Evolutionary conservation across 768 basidiomycete genomes (phyloP), one percentile per base, ranked within the genome.

Genomic region (Pulveroboletus sp.): DNA sequence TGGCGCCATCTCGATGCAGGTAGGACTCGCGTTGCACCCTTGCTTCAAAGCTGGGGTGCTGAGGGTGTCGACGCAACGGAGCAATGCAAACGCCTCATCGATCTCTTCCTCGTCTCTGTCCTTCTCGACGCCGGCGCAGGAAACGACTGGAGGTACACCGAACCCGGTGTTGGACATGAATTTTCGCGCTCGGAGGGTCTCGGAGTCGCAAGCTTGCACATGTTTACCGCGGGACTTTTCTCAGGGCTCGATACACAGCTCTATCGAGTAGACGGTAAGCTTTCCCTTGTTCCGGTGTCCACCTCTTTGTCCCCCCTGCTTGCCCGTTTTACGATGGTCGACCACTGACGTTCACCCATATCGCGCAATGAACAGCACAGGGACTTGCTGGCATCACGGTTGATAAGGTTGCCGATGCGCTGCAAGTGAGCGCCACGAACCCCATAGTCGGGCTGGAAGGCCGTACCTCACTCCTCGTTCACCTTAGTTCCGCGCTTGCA

Each of bases 71-170:
- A 79, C 57, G 50, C 62, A 2, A 79, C 73, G 45, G 85, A 93
- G 60, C 76, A 79, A 36, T 78, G 83, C 44, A 81, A 83, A 50
- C 79, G 92, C 2, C 74, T 92, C 29, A 76, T 98, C 63, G 95
- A 98, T 69, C 80, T 96, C 34, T 94, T 93, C 71, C 70, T 84
- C 46, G 87, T 91, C 26, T 93, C 92, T 11, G 95, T 98, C 8
- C 76, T 98, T 13, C 81, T 99, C 30, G 95, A 98, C 59, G 95
- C 94, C 0, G 94, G 94, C 2, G 95, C 94, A 0, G 95, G 94
- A 0, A 85, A 80, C 48, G 60, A 70, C 2, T 98, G 94, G 94
- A 68, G 67, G 11, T 98, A 86, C 67, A 74, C 70, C 7, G 93
- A 94, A 49, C 65, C 75, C 6, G 70, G 63, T 0, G 77, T 79